These are phyloP conservation scores for Phytopythium cucurbitacearum DNA, from an alignment of 352 stramenopile genomes.

Conservation along the genomic window DNA sequence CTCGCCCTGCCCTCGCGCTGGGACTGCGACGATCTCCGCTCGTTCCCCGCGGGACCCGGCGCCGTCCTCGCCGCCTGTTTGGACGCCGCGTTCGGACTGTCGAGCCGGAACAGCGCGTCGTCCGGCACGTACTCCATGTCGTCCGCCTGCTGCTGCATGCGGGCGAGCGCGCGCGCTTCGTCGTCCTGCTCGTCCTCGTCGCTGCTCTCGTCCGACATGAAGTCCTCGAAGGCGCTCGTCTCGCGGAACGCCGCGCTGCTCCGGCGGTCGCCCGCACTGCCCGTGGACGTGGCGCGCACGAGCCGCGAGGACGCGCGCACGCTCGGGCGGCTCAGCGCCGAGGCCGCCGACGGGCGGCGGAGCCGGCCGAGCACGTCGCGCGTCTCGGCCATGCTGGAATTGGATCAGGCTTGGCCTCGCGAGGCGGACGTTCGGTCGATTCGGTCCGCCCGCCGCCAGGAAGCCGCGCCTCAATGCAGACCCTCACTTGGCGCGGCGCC, in stretches of 20 bases:
- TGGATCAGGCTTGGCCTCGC: background rate
- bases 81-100: conserved; percentile 5
- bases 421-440: background rate
- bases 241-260: conserved; percentile 8
- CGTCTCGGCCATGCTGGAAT: conserved; percentile 5
- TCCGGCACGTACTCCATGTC: conserved; percentile 30
- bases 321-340: conserved; percentile 8
- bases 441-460: background rate
- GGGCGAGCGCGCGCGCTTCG: conserved; percentile 14
- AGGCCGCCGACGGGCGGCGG: conserved; percentile 10
- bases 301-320: conserved; percentile 10
- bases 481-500: too few species aligned
- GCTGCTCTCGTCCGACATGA: conserved; percentile 34
- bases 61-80: background rate
- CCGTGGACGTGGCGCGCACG: conserved; percentile 2
- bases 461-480: too few species aligned
- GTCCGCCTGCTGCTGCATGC: conserved; percentile 52
- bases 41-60: too few species aligned
- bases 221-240: conserved; percentile 25
- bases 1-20: too few species aligned
- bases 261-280: background rate
- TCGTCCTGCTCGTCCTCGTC: conserved; percentile 30
- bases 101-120: conserved; percentile 25
- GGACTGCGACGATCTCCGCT: too few species aligned
- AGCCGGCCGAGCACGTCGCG: conserved; percentile 1